A percentile compares a stretch with the other conserved stretches of the same genome.
These are phyloP conservation scores for Xerocomus nothofagi DNA, from an alignment of 1,284 basidiomycete genomes.

Conservation along the genomic window DNA sequence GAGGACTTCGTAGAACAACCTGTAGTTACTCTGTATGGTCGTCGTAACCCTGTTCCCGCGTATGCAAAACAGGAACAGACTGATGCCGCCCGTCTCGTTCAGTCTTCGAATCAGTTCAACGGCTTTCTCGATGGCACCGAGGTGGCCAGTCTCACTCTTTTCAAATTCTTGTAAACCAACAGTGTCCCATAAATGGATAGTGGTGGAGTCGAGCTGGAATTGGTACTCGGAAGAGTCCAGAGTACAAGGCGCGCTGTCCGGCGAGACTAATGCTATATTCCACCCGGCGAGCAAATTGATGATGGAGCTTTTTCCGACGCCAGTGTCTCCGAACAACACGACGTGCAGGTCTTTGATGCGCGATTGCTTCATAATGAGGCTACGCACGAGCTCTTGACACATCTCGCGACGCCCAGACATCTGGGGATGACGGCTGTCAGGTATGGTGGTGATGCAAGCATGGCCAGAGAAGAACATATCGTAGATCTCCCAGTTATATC, in stretches of 20 bases:
- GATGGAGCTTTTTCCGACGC: slow-evolving; percentile 33
- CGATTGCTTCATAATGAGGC: slow-evolving; percentile 27
- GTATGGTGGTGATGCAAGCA: slow-evolving; percentile 25
- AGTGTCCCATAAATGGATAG: slow-evolving; percentile 29
- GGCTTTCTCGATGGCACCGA: slow-evolving; percentile 35
- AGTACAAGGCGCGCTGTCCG: slow-evolving; percentile 27
- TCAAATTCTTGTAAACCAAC: slow-evolving; percentile 39
- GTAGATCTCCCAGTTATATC: slow-evolving; percentile 23
- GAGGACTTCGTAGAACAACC: slow-evolving; percentile 35
- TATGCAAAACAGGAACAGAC: slow-evolving; percentile 40
- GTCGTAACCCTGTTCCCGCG: slow-evolving; percentile 35
- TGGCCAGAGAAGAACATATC: slow-evolving; percentile 19
- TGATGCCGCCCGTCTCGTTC: slow-evolving; percentile 30
- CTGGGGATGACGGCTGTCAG: slow-evolving; percentile 18
- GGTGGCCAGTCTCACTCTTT: slow-evolving; percentile 19
- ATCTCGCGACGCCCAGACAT: slow-evolving; percentile 20
- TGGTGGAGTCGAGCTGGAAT: slow-evolving; percentile 22
- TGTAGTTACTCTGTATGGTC: slow-evolving; percentile 36
- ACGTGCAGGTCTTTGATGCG: slow-evolving; percentile 29
- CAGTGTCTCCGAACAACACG: slow-evolving; percentile 30
- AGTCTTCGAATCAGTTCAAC: slow-evolving; percentile 33
- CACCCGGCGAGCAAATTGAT: slow-evolving; percentile 32
- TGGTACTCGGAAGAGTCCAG: slow-evolving; percentile 23
- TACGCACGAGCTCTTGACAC: slow-evolving; percentile 25
- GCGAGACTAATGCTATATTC: slow-evolving; percentile 25